A percentile compares a stretch with the other conserved stretches of the same genome.
These are phyloP conservation scores for Phallus indusiatus DNA, from an alignment of 768 basidiomycete species.

Conservation along the genomic window DNA sequence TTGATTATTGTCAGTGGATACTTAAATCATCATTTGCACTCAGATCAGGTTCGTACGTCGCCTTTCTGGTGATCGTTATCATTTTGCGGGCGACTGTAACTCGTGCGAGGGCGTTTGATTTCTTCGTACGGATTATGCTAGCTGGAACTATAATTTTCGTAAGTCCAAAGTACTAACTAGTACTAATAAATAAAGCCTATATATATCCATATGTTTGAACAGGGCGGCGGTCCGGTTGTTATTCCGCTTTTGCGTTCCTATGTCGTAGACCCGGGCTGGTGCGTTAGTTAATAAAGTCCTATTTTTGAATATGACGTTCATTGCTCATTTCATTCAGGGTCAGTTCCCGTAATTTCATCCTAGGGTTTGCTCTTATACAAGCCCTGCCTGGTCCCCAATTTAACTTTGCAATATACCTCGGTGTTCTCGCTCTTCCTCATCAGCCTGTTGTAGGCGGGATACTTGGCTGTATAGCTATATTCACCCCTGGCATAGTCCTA, in stretches of 20 bases:
- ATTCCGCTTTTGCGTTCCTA: slow-evolving; percentile 45
- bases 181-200: neutral
- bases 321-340: slow-evolving; percentile 43
- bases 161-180: neutral
- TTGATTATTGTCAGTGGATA: too few species aligned
- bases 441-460: slow-evolving; percentile 31
- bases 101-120: slow-evolving; percentile 7
- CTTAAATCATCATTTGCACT: neutral
- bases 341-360: slow-evolving; percentile 41
- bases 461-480: slow-evolving; percentile 41
- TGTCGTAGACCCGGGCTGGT: slow-evolving; percentile 39
- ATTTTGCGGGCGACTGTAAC: neutral
- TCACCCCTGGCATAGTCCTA: slow-evolving; percentile 34
- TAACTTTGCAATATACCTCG: slow-evolving; percentile 45
- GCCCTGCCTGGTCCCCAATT: slow-evolving; percentile 48
- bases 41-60: neutral
- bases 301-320: too few species aligned
- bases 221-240: slow-evolving; percentile 45
- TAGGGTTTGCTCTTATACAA: slow-evolving; percentile 42
- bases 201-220: too few species aligned
- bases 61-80: slow-evolving; percentile 1
- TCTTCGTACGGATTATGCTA: slow-evolving; percentile 39
- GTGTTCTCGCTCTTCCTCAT: slow-evolving; percentile 30
- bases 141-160: slow-evolving; percentile 41
- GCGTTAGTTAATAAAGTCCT: slow-evolving; percentile 19